Base-by-base conservation (phyloP, 78 protist genomes). In the Isochrysis galbana region DNA sequence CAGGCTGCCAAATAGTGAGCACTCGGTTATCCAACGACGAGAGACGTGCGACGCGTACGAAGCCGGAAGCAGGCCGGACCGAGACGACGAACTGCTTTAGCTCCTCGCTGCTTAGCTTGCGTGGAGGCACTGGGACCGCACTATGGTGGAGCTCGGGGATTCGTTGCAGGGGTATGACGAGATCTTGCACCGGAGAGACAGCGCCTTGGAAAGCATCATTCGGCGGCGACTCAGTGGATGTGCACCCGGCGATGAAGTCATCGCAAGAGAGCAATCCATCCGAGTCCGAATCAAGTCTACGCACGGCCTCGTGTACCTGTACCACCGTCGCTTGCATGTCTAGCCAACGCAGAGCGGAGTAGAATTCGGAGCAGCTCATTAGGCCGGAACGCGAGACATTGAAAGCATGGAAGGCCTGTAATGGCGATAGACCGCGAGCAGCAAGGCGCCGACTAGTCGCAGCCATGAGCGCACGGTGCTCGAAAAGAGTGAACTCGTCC, bases 391-490 rank as follows among this genome's bases (percentile, higher is more conserved):
- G 80, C 7, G 80, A 70, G 32, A 22, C 5, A 41, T 70, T 70
- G 80, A 70, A 70, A 41, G 80, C 80, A 17, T 70, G 80, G 80
- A 70, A 70, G 42, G 80, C 80, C 41, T 70, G 80, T 21, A 5
- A 41, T 2, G 74, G 32, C 4, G 74, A 67, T 11, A 67, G 32
- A n/a, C 74, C 74, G 36, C 74, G 74, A 23, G 74, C 17, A 10
- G 19, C 38, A 3, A 67, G 7, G 74, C 74, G 74, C 38, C 14
- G 74, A 23, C 7, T 4, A 3, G 14, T 67, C 74, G 74, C 74
- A n/a, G 74, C 74, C 38, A 67, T 23, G 74, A 67, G 74, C 36
- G 42, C 80, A 41, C 80, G 80, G 41, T 70, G 80, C 80, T 70
- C 80, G 17, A 70, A 70, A 21, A 70, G 80, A 23, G 80, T 22